Conservation (phyloP, 208 protist genomes). For the Crithidia bombi region DNA sequence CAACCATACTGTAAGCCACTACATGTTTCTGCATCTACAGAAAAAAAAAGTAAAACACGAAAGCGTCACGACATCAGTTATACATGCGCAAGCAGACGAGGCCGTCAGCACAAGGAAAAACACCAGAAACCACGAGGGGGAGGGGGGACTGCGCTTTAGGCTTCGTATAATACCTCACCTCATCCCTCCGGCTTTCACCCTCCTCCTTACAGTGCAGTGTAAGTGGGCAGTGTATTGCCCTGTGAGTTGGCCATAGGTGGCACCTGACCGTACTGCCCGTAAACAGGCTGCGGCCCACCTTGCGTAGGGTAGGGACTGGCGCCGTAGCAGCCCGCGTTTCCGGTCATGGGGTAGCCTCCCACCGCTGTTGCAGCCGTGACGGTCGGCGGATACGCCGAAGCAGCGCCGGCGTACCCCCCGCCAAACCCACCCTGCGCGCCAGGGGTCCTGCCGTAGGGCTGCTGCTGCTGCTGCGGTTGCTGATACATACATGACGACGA, state of each 20-base stretch:
- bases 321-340: slow-evolving; percentile 6
- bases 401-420: background rate
- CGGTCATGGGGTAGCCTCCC: background rate
- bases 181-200: background rate
- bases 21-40: too few species aligned
- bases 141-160: too few species aligned
- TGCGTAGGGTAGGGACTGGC: slow-evolving; percentile 6
- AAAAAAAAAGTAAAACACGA: too few species aligned
- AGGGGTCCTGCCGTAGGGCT: background rate
- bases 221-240: background rate
- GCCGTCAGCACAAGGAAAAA: too few species aligned
- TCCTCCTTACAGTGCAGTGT: background rate
- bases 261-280: slow-evolving; percentile 10
- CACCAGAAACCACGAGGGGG: too few species aligned
- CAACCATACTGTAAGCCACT: too few species aligned
- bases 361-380: background rate
- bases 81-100: too few species aligned
- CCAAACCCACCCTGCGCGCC: background rate
- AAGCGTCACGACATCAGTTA: too few species aligned
- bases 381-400: background rate
- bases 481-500: background rate
- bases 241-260: background rate
- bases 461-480: background rate
- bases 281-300: slow-evolving; percentile 1
- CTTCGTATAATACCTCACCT: too few species aligned